Evolutionary conservation across 106 monocot species (phyloP).

Genomic region (Allium sativum): DNA sequence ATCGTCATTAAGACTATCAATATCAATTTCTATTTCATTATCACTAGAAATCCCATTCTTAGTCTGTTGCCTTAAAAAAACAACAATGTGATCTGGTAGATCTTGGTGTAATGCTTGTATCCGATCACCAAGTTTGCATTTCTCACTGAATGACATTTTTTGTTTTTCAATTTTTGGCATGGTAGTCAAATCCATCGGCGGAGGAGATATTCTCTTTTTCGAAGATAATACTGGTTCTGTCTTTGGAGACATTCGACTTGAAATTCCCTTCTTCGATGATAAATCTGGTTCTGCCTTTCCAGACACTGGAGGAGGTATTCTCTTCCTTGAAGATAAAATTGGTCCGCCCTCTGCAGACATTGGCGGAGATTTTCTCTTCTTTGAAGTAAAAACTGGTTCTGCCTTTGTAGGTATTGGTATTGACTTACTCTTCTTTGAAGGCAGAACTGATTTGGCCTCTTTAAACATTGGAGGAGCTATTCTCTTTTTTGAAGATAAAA

Average conservation of each 20-base stretch:
- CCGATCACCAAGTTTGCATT: slow-evolving; percentile 27
- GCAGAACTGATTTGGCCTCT: too few relatives aligned
- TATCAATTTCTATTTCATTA: slow-evolving; percentile 78
- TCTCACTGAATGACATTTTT: slow-evolving; percentile 56
- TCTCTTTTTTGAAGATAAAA: slow-evolving; percentile 47
- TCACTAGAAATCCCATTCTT: slow-evolving; percentile 26
- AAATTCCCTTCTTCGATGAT: too few relatives aligned
- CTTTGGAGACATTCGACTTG: slow-evolving; percentile 5
- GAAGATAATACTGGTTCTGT: slow-evolving; percentile 9
- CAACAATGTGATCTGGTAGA: slow-evolving; percentile 50
- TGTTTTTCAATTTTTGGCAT: slow-evolving; percentile 19
- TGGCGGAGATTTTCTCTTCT: too few relatives aligned
- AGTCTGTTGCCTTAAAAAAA: slow-evolving; percentile 45
- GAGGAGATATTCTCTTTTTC: slow-evolving; percentile 54
- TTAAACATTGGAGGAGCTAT: slow-evolving; percentile 17
- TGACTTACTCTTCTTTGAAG: too few relatives aligned
- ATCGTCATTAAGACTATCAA: slow-evolving; percentile 52
- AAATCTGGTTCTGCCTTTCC: too few relatives aligned
- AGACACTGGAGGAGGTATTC: too few relatives aligned
- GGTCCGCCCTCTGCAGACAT: too few relatives aligned
- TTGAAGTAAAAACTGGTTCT: too few relatives aligned
- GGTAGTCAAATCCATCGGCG: slow-evolving; percentile 4
- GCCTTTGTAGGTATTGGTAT: too few relatives aligned
- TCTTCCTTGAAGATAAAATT: too few relatives aligned
- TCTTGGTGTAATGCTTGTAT: slow-evolving; percentile 35